Base-by-base conservation (phyloP, 768 basidiomycete species). In the Calocybe indica region DNA sequence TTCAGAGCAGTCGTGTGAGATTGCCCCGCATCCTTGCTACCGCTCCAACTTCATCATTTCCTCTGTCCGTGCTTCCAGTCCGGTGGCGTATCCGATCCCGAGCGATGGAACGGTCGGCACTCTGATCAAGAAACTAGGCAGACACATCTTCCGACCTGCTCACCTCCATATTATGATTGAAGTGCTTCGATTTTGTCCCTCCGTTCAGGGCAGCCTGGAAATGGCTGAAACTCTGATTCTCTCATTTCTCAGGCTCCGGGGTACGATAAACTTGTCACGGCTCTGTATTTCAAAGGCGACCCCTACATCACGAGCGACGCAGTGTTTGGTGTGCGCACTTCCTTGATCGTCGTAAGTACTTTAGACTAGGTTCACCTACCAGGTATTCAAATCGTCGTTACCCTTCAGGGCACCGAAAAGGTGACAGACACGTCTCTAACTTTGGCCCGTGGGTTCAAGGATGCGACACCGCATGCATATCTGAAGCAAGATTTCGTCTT, bases 241-340 rank as follows among this genome's bases (percentile, higher is more conserved):
- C 33, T 47, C 47, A 65, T 71, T 59, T 57, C 71, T 43, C 60
- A 82, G 58, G 88, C 88, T 0, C 75, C 77, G 4, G 88, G 88
- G 30, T 91, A 73, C 62, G 81, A 81, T 58, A 84, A 78, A 38
- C 76, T 93, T 14, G 67, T 73, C 12, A 92, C 89, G 0, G 80
- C 89, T 1, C 61, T 91, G 7, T 93, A 87, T 61, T 81, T 84
- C 10, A 78, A 84, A 47, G 82, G 79, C 5, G 85, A 89, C 54
- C 61, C 69, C 2, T 91, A 77, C 56, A 50, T 92, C 15, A 64
- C 63, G 5, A 88, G 80, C 50, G 90, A 92, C 58, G 73, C 78
- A 8, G 88, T 92, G 2, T 91, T 92, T 62, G 89, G 91, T 7
- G 89, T 88, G 15, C 88, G 88, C 63, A 75, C 76, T 41, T 88